Evolutionary conservation across 2,329 filamentous ascomycete species (phyloP).

Genomic region (Herpotrichia juniperi): DNA sequence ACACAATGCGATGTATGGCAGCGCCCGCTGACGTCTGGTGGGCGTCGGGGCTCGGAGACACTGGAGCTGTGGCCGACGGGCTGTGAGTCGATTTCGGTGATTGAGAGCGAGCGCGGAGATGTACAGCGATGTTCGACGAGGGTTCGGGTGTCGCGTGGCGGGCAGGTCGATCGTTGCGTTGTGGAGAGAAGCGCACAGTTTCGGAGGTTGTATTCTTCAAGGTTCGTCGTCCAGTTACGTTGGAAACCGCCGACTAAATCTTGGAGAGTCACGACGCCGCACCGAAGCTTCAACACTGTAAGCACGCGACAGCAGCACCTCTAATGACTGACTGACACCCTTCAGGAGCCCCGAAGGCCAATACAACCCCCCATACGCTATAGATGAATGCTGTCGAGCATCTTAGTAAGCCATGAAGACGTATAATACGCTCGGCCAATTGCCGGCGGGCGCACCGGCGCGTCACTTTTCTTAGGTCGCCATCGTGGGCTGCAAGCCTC

Average conservation of each 20-base stretch:
- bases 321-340: neutral
- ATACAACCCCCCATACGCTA: neutral
- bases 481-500: constrained; percentile 8
- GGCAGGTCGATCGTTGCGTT: neutral
- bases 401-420: constrained; percentile 8
- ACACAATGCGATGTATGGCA: constrained; percentile 19
- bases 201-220: constrained; percentile 2
- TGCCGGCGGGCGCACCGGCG: neutral
- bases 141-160: neutral
- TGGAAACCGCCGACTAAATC: neutral
- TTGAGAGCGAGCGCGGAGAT: neutral
- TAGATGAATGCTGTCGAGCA: neutral
- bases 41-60: constrained; percentile 5
- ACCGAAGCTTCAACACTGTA: neutral
- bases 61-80: neutral
- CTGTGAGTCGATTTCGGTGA: neutral
- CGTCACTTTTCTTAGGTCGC: constrained; percentile 4
- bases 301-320: neutral
- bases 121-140: neutral
- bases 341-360: neutral
- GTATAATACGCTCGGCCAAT: constrained; percentile 8
- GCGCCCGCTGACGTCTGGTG: constrained; percentile 35
- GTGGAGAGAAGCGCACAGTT: neutral
- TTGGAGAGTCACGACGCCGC: neutral
- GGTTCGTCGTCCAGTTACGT: constrained; percentile 2